phyloP scores from a whole-genome alignment of 2,329 filamentous ascomycete genomes.

The Pseudogymnoascus sp. region DNA sequence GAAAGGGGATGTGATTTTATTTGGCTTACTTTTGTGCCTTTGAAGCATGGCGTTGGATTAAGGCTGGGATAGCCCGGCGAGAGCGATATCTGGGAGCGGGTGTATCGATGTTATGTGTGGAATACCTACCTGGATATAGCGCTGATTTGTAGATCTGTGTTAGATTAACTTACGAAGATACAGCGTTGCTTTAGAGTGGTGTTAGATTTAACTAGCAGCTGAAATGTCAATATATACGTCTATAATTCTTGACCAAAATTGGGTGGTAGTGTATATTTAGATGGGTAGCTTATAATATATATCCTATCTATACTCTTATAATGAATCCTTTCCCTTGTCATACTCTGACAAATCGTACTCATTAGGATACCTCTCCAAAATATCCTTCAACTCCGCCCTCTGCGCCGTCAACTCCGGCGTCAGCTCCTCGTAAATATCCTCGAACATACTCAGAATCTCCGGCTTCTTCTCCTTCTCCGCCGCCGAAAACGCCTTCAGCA shows the following conservation, averaged over 20 bases:
- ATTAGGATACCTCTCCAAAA: constrained; percentile 77
- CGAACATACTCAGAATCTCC: constrained; percentile 64
- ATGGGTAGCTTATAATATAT: neutral
- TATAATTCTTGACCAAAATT: neutral
- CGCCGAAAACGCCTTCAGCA: constrained; percentile 75
- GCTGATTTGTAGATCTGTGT: neutral
- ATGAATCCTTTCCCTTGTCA: constrained; percentile 54
- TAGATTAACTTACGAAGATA: neutral
- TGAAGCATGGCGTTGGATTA: neutral
- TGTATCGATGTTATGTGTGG: neutral
- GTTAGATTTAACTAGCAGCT: neutral
- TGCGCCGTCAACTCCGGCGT: constrained; percentile 73
- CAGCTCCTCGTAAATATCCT: constrained; percentile 81
- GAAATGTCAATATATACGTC: neutral
- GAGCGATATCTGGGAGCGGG: neutral
- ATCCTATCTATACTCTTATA: constrained; percentile 7
- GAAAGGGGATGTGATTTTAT: constrained; percentile 8
- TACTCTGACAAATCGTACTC: constrained; percentile 80
- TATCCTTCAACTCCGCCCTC: constrained; percentile 65
- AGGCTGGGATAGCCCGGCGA: neutral
- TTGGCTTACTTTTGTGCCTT: neutral
- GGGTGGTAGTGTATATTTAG: neutral
- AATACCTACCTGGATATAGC: neutral
- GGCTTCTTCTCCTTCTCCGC: constrained; percentile 79
- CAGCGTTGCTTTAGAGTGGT: neutral